Evolutionary conservation across 192 early-diverging fungal species (phyloP), one percentile per base, ranked within the genome.

Genomic region (Thoreauomyces humboldtii): DNA sequence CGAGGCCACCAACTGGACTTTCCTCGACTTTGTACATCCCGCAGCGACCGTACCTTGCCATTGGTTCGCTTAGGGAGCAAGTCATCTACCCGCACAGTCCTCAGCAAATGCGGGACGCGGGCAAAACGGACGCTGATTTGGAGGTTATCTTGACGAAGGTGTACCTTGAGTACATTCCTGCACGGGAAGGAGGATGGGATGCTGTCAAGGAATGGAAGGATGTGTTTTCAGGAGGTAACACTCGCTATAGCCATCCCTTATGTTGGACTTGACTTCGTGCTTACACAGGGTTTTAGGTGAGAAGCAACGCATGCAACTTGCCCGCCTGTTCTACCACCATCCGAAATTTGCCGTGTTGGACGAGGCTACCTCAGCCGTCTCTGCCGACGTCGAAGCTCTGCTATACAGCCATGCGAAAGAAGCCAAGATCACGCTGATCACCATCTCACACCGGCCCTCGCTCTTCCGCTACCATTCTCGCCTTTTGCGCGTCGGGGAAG

Each of bases 391-490:
- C 32, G 97, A 99, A 73, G 80, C 81, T 66, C 83, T 95, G 64
- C 89, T 99, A 88, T 85, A 85, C 68, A 74, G 69, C 19, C 65
- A 74, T 14, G 73, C 85, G 25, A 80, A 85, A 37, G 74, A 86
- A 31, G 63, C 77, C 2, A 87, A 85, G 1, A 90, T 95, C 59
- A 93, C 95, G 0, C 71, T 93, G 6, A 85, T 98, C n/a, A 92
- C 93, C 12, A 89, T 99, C 24, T 89, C 88, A 4, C 96, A 99
- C 61, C 83, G 91, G 38, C 91, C 93, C 41, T 91, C 90, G 31
- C 77, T 99, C 44, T 98, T 92, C 91, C 88, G 95, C 75, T 96
- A 99, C 80, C 97, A 99, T 79, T 91, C 92, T 73, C 89, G 83
- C 61, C 88, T 97, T 47, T 74, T 94, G 47, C 50, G 69, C 14